Conservation (phyloP, 352 stramenopile genomes). For the Globisporangium cylindrosporum region DNA sequence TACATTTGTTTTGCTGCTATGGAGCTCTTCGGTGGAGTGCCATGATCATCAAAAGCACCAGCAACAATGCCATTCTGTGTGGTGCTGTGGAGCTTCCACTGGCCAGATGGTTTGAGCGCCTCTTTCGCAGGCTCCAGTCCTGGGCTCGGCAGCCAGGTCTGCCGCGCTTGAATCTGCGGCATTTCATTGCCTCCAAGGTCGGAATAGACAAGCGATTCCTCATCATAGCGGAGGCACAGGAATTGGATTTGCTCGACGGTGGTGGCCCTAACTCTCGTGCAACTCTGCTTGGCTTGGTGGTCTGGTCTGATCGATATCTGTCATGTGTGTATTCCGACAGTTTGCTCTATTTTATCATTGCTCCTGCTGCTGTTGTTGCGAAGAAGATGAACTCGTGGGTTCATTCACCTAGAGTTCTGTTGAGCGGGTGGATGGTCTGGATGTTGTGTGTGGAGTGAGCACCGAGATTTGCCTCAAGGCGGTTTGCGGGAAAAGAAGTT, state of each 20-base stretch:
- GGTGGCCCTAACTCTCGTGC: background rate
- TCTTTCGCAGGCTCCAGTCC: background rate
- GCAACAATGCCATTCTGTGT: background rate
- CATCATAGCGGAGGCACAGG: background rate
- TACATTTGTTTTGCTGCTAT: background rate
- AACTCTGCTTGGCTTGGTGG: background rate
- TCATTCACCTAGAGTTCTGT: background rate
- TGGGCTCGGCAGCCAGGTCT: background rate
- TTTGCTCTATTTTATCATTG: background rate
- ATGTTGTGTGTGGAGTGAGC: background rate
- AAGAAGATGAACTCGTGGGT: background rate
- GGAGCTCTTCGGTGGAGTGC: background rate
- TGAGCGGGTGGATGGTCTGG: background rate
- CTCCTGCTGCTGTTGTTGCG: background rate
- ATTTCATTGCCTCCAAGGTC: background rate
- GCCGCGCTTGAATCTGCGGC: background rate
- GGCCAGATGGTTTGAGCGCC: background rate
- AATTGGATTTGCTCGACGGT: background rate
- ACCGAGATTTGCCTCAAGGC: background rate
- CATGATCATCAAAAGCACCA: background rate
- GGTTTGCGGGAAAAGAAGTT: background rate
- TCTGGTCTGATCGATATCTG: background rate
- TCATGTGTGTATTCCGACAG: background rate
- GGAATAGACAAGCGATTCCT: background rate
- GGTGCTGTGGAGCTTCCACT: no score